phyloP scores from a whole-genome alignment of 352 stramenopile genomes.

The Globisporangium megalacanthum region DNA sequence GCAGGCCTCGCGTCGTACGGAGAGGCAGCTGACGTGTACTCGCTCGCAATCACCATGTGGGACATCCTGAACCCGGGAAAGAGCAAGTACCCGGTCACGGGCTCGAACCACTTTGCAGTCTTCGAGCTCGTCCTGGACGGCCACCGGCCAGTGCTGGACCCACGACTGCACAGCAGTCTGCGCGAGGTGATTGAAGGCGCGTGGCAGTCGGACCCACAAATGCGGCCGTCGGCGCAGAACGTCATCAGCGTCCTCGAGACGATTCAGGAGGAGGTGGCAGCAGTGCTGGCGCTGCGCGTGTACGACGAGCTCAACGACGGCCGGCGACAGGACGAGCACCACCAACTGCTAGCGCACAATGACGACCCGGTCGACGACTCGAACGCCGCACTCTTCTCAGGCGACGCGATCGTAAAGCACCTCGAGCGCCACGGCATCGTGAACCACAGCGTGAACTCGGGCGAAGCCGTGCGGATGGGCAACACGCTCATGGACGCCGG shows the following conservation, averaged over 20 bases:
- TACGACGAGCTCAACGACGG: slow-evolving; percentile 27
- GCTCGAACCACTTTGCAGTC: slow-evolving; percentile 40
- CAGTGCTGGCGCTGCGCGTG: slow-evolving; percentile 38
- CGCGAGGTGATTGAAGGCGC: slow-evolving; percentile 46
- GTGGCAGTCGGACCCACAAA: slow-evolving; percentile 48
- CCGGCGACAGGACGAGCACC: background rate
- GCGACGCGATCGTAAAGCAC: slow-evolving; percentile 23
- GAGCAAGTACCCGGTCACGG: slow-evolving; percentile 34
- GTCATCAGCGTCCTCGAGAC: slow-evolving; percentile 45
- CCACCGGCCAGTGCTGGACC: slow-evolving; percentile 37
- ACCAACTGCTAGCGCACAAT: background rate
- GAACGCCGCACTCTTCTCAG: slow-evolving; percentile 19
- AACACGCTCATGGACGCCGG: slow-evolving; percentile 59
- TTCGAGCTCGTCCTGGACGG: slow-evolving; percentile 48
- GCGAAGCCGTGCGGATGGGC: slow-evolving; percentile 39
- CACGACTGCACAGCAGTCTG: slow-evolving; percentile 29
- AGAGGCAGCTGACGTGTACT: slow-evolving; percentile 68
- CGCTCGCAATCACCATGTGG: slow-evolving; percentile 57
- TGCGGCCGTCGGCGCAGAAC: slow-evolving; percentile 35
- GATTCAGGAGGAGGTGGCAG: slow-evolving; percentile 59
- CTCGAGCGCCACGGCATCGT: slow-evolving; percentile 26
- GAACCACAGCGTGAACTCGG: slow-evolving; percentile 14
- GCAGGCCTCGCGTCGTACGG: slow-evolving; percentile 45
- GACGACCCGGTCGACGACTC: background rate
- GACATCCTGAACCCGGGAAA: slow-evolving; percentile 52